Evolutionary conservation across 768 basidiomycete species (phyloP).

Genomic region (Candolleomyces eurysporus): DNA sequence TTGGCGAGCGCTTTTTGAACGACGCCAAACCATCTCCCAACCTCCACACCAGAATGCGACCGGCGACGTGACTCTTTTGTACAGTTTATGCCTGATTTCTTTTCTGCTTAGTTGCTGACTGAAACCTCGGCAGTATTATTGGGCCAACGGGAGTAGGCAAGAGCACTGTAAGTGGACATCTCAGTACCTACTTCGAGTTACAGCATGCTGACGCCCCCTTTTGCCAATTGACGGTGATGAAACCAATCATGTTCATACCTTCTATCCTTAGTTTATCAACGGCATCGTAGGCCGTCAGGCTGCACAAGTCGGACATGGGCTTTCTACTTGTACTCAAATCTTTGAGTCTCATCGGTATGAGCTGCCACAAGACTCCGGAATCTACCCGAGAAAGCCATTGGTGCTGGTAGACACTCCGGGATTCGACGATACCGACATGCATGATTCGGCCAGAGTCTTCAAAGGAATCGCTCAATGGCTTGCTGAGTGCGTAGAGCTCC

Average conservation of each 20-base stretch:
- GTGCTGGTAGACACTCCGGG: background rate
- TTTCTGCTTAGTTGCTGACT: no score
- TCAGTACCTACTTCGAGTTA: background rate
- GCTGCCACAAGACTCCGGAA: background rate
- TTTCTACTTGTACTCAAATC: slow-evolving; percentile 2
- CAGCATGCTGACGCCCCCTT: no score
- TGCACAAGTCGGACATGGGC: background rate
- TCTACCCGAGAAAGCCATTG: background rate
- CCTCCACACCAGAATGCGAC: no score
- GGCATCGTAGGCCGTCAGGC: background rate
- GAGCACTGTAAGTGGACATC: background rate
- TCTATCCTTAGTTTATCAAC: background rate
- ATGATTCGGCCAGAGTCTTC: background rate
- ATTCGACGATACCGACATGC: background rate
- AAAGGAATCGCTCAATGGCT: background rate
- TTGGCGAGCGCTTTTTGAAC: no score
- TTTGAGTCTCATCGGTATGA: background rate
- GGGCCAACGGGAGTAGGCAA: slow-evolving; percentile 3
- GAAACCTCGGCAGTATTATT: background rate
- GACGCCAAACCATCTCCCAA: no score
- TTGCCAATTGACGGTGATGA: background rate
- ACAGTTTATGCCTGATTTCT: no score
- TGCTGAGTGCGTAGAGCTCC: background rate
- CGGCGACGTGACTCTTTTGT: no score
- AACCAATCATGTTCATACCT: background rate